Base-by-base conservation (phyloP, 2,329 filamentous ascomycete genomes). In the Colletotrichum simmondsii region DNA sequence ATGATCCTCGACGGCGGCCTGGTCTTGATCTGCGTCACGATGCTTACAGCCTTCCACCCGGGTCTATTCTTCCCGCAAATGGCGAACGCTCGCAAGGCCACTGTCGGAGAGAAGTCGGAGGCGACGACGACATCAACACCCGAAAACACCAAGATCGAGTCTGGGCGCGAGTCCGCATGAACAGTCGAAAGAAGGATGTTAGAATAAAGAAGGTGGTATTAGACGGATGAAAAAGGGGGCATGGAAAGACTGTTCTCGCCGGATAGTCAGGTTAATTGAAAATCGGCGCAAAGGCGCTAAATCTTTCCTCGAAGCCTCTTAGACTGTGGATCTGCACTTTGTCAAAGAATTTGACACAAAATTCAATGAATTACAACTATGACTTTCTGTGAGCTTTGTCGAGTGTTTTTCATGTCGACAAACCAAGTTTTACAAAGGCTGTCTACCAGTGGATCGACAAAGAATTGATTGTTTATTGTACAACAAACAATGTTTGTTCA, bases 31-130 rank as follows among this genome's bases (percentile, higher is more conserved):
- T 84, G 87, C 30, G 84, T 85, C 19, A 77, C 83, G 22, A 81
- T 89, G 24, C 83, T 91, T 46, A 87, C 88, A 6, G 79, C 81
- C 28, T 89, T 90, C 80, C 85, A 89, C 56, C 88, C 89, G 0
- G 89, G 88, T 14, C 68, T 88, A 57, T 83, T 87, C 75, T 91
- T 91, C 82, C 88, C 88, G 0, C 85, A 86, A 75, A 90, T 90
- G 88, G 80, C 82, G 19, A 80, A 77, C 58, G 75, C 76, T 22
- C 58, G 68, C 37, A 75, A 70, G 26, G 57, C 56, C 35, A 22
- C 49, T 12, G 70, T 70, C 22, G 76, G 75, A 65, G 72, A 77
- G 71, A 77, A 77, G 74, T 76, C 68, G 65, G 72, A 67, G 1
- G 14, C 58, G 11, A 67, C 66, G 12, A 60, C 63, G 12, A 53